Conservation (phyloP, 306 rosid genomes). For the Cyclanthera cordifolia region DNA sequence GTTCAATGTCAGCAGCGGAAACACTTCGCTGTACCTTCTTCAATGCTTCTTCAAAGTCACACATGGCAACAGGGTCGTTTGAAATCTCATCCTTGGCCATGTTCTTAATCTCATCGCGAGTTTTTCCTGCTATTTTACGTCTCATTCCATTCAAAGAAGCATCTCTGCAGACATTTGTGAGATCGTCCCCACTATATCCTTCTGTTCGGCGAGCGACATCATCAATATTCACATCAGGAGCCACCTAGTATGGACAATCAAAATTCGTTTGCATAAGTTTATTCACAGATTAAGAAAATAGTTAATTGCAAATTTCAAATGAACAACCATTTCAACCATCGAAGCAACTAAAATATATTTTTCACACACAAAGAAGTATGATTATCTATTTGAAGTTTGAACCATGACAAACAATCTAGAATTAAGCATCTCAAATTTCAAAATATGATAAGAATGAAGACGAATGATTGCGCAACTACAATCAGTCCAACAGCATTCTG, state of each 20-base stretch:
- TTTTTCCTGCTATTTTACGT: slow-evolving; percentile 94
- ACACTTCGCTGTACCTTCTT: slow-evolving; percentile 86
- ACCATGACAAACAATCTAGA: not conserved
- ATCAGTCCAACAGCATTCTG: not conserved
- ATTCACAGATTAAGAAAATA: not conserved
- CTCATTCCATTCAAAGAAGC: slow-evolving; percentile 99
- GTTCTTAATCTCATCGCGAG: slow-evolving; percentile 92
- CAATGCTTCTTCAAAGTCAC: slow-evolving; percentile 94
- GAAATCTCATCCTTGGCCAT: slow-evolving; percentile 95
- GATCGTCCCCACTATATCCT: slow-evolving; percentile 96
- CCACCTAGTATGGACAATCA: slow-evolving; percentile 43
- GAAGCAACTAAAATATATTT: not conserved
- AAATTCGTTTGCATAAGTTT: not conserved
- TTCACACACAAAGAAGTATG: not conserved
- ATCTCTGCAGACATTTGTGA: slow-evolving; percentile 88
- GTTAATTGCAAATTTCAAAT: not conserved
- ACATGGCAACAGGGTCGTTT: slow-evolving; percentile 95
- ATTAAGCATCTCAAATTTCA: not conserved
- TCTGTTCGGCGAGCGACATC: slow-evolving; percentile 93
- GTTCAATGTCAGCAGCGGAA: slow-evolving; percentile 74
- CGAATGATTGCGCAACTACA: not conserved
- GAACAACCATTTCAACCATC: not conserved
- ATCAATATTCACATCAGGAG: slow-evolving; percentile 67
- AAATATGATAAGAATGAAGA: not conserved
- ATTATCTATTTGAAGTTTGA: not conserved